Conservation (phyloP, 768 basidiomycete genomes). For the button mushroom (Agaricus bisporus) region DNA sequence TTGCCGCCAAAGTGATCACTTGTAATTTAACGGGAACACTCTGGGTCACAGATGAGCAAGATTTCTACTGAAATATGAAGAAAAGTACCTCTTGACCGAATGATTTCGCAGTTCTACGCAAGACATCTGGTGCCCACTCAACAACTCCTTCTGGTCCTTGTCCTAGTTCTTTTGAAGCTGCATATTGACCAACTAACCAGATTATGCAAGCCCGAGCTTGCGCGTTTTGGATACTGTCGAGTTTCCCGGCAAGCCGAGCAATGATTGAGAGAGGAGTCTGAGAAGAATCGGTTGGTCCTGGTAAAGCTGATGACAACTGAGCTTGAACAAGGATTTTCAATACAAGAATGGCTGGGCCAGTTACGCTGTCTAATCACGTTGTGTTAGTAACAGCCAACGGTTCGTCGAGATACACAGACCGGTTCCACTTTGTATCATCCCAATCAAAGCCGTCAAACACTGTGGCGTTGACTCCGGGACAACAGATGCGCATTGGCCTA, state of each 20-base stretch:
- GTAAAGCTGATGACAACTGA: slow-evolving; percentile 36
- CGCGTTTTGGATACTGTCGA: slow-evolving; percentile 76
- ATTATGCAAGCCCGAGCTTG: slow-evolving; percentile 83
- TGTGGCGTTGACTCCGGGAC: slow-evolving; percentile 66
- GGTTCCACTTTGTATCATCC: slow-evolving; percentile 70
- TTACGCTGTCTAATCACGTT: slow-evolving; percentile 52
- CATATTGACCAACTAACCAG: slow-evolving; percentile 92
- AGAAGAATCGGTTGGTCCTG: slow-evolving; percentile 16
- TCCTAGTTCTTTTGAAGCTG: slow-evolving; percentile 31
- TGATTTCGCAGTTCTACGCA: slow-evolving; percentile 71
- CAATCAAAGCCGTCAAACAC: slow-evolving; percentile 71
- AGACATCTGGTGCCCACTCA: slow-evolving; percentile 84
- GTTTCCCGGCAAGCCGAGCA: slow-evolving; percentile 66
- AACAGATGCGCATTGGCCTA: slow-evolving; percentile 68
- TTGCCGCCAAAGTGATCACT: slow-evolving; percentile 78
- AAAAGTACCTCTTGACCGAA: slow-evolving; percentile 66
- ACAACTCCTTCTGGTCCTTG: slow-evolving; percentile 50
- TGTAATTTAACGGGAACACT: slow-evolving; percentile 71
- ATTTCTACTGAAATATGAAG: background rate
- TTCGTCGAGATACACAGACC: slow-evolving; percentile 38
- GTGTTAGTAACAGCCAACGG: background rate
- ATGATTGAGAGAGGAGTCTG: slow-evolving; percentile 59
- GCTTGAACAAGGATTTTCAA: slow-evolving; percentile 80
- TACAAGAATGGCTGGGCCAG: slow-evolving; percentile 77
- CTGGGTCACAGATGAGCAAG: slow-evolving; percentile 27